Base-by-base conservation (phyloP, 768 basidiomycete species). In the Phallus indusiatus region DNA sequence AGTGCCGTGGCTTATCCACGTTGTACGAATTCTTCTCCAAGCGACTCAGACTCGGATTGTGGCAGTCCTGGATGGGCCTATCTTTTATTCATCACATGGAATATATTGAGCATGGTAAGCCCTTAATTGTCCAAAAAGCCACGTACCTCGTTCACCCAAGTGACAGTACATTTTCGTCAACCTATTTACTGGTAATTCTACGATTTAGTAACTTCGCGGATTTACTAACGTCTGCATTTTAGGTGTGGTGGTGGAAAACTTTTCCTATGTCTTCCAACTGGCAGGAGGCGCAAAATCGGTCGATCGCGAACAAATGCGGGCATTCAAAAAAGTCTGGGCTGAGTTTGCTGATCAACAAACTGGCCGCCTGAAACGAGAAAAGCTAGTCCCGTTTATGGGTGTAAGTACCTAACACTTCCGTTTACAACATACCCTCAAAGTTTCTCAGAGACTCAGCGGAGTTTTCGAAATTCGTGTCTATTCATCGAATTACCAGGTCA, bases 251-350 rank as follows among this genome's bases (percentile, higher is more conserved):
- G 94, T 95, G 64, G 88, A 97, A 71, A 94, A 87, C 67, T 97
- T 98, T 72, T 90, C 91, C 18, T 96, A 94, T 70, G 90, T 96
- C 8, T 95, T 93, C 73, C 91, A 94, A 72, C 80, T 86, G 34
- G 85, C 88, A 10, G 84, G 86, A 5, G 85, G 85, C n/a, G 82
- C 87, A 17, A 88, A 82, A 62, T 82, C 85, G 0, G 84, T 98
- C 54, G 88, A 86, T 18, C 80, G 95, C 53, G 88, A 92, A 63
- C 87, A 96, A 68, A 95, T 97, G 84, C 84, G 95, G 35, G 76
- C 84, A 1, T 97, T 93, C 80, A 98, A 98, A 76, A 90, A 92
- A 67, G 79, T 89, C 1, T 98, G 95, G 95, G 85, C 87, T 1
- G 81, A 86, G 67, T 90, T 85, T 67, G 85, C 94, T 21, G 82